Evolutionary conservation across 345 rosid genomes (phyloP).

Genomic region (rapeseed (Brassica napus)): DNA sequence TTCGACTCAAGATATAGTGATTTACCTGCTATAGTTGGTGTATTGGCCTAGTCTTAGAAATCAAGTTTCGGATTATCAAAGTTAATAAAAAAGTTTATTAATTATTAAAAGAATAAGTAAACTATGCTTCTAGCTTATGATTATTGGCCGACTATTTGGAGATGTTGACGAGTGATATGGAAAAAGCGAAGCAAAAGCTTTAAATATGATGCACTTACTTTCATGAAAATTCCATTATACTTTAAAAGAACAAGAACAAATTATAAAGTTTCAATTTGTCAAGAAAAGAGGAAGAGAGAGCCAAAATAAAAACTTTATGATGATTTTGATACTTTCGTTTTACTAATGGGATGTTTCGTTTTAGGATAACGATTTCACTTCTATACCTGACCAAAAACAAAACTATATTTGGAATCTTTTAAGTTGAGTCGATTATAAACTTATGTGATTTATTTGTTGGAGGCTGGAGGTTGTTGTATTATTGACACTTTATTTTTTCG

Average conservation of each 20-base stretch:
- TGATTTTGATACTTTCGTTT: conserved; percentile 29
- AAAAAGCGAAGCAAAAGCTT: conserved; percentile 25
- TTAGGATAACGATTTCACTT: background rate
- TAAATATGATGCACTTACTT: conserved; percentile 31
- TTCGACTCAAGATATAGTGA: background rate
- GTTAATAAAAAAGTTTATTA: background rate
- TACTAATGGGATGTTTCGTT: background rate
- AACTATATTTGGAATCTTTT: background rate
- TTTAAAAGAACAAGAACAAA: background rate
- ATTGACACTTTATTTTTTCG: background rate
- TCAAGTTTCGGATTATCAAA: background rate
- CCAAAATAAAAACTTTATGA: conserved; percentile 30
- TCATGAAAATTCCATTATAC: background rate
- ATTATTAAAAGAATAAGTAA: background rate
- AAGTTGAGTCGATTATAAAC: background rate
- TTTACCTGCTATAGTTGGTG: background rate
- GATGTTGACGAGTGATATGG: conserved; percentile 28
- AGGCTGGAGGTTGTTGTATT: background rate
- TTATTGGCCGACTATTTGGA: conserved; percentile 11
- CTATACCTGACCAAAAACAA: background rate
- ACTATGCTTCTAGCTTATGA: background rate
- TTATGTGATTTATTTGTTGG: background rate
- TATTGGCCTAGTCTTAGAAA: background rate
- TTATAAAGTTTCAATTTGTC: conserved; percentile 31
- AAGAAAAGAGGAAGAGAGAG: conserved; percentile 34